phyloP scores from a whole-genome alignment of 2,329 filamentous ascomycete genomes.

The Neofusicoccum sp. region DNA sequence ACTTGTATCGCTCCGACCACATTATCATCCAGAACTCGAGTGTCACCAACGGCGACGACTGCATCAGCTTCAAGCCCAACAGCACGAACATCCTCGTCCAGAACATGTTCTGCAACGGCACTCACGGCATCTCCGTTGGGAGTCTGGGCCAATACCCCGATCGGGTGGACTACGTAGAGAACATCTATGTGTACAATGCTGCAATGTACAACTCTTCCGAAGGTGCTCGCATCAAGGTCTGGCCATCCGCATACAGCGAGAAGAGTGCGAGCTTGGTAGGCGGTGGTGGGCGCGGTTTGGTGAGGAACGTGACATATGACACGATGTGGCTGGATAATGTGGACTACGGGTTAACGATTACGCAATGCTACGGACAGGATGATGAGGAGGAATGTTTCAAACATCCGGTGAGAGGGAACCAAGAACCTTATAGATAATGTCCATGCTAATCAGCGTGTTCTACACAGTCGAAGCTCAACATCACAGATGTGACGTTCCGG shows the following conservation, averaged over 20 bases:
- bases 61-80: slow-evolving; percentile 75
- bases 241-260: slow-evolving; percentile 66
- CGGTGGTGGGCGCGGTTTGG: slow-evolving; percentile 47
- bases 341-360: slow-evolving; percentile 65
- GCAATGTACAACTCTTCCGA: slow-evolving; percentile 52
- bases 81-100: slow-evolving; percentile 69
- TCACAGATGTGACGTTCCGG: slow-evolving; percentile 58
- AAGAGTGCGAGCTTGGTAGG: slow-evolving; percentile 24
- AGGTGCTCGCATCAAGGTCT: slow-evolving; percentile 73
- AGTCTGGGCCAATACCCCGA: slow-evolving; percentile 68
- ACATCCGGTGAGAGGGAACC: background rate
- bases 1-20: slow-evolving; percentile 4
- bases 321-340: slow-evolving; percentile 63
- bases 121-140: slow-evolving; percentile 72
- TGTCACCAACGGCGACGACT: slow-evolving; percentile 69
- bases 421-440: no score
- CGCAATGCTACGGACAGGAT: slow-evolving; percentile 66
- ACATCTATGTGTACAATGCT: slow-evolving; percentile 55
- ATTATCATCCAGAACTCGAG: slow-evolving; percentile 68
- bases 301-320: slow-evolving; percentile 69
- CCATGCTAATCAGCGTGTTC: no score
- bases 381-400: slow-evolving; percentile 51
- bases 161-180: slow-evolving; percentile 67
- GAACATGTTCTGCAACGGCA: slow-evolving; percentile 67
- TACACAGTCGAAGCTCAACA: slow-evolving; percentile 54